These are phyloP conservation scores for Ustilago tritici DNA, from an alignment of 1,284 basidiomycete genomes.

Conservation along the genomic window DNA sequence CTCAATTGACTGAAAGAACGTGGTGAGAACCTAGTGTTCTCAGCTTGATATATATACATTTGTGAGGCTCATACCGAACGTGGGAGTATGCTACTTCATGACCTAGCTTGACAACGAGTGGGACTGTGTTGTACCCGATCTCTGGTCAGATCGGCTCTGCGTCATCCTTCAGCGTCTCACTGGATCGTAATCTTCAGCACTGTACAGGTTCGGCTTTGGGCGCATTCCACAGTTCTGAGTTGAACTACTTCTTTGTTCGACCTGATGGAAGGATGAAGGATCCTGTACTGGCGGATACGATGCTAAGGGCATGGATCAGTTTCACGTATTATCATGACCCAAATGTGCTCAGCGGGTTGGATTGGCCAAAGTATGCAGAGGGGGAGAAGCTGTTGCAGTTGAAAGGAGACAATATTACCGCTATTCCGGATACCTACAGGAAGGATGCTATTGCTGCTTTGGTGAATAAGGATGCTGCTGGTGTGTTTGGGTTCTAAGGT, in stretches of 20 bases:
- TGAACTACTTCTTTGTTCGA: slow-evolving; percentile 32
- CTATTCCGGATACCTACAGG: slow-evolving; percentile 38
- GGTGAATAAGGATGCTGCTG: slow-evolving; percentile 19
- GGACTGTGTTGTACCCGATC: too few species aligned
- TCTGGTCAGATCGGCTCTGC: too few species aligned
- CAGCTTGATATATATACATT: too few species aligned
- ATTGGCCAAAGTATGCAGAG: slow-evolving; percentile 34
- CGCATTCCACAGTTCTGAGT: slow-evolving; percentile 29
- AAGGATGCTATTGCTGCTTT: slow-evolving; percentile 44
- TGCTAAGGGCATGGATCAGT: slow-evolving; percentile 35
- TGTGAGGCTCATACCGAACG: too few species aligned
- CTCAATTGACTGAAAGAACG: too few species aligned
- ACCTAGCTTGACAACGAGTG: too few species aligned
- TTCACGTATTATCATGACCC: slow-evolving; percentile 43
- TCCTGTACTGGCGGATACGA: slow-evolving; percentile 26
- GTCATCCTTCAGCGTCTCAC: too few species aligned
- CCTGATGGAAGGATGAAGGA: slow-evolving; percentile 32
- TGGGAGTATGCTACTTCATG: too few species aligned
- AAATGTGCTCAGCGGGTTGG: slow-evolving; percentile 14
- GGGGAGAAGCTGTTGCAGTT: slow-evolving; percentile 29
- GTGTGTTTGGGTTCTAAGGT: slow-evolving; percentile 36
- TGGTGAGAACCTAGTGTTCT: too few species aligned
- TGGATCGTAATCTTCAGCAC: too few species aligned
- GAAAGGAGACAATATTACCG: slow-evolving; percentile 41
- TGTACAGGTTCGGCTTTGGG: slow-evolving; percentile 24